These are phyloP conservation scores for Geotrichum candidum DNA, from an alignment of 1,139 yeast genomes.

Conservation along the genomic window DNA sequence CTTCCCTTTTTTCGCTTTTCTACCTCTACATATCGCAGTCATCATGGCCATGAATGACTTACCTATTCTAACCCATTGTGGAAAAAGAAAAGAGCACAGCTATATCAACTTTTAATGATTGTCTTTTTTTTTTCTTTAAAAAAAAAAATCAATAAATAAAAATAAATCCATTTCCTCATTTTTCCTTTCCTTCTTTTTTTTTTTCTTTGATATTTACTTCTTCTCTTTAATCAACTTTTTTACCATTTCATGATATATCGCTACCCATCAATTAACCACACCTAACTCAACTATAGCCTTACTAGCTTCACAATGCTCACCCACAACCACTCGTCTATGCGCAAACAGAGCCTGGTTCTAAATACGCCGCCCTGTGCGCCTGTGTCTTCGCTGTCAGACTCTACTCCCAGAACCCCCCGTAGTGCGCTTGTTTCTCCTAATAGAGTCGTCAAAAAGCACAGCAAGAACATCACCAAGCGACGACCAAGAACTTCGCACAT, in stretches of 20 bases:
- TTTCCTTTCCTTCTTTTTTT: neutral
- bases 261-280: neutral
- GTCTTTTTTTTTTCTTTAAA: neutral
- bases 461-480: slow-evolving; percentile 7
- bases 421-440: neutral
- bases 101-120: neutral
- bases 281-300: neutral
- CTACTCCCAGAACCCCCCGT: slow-evolving; percentile 4
- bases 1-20: neutral
- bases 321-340: slow-evolving; percentile 2
- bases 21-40: neutral
- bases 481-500: slow-evolving; percentile 17
- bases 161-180: neutral
- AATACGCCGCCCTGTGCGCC: slow-evolving; percentile 6
- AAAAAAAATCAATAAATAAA: neutral
- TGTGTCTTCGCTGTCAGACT: slow-evolving; percentile 4
- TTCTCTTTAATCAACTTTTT: neutral
- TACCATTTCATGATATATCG: neutral
- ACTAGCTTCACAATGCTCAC: slow-evolving; percentile 3
- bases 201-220: neutral
- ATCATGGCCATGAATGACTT: neutral
- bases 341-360: neutral
- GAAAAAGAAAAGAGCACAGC: neutral
- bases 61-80: neutral
- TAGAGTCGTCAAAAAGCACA: slow-evolving; percentile 5